Base-by-base conservation (phyloP, 805 yeast species). In the Ogataea sp. region DNA sequence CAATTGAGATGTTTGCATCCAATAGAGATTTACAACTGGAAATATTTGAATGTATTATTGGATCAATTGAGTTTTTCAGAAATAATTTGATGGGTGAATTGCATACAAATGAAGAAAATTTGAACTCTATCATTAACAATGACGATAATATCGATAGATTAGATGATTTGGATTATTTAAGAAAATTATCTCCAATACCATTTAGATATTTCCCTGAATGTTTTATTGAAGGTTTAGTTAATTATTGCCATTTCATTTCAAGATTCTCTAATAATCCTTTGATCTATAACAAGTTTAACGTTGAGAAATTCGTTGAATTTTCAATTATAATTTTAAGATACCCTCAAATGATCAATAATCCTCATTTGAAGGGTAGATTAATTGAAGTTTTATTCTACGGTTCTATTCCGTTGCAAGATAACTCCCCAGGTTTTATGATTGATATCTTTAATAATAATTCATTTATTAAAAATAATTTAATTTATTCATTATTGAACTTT, bases 181-280 rank as follows among this genome's bases (percentile, higher is more conserved):
- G 84, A 51, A 61, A 69, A 9, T 64, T 78, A 44, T 71, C 90
- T 0, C 90, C 94, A 5, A 51, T 59, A 15, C 93, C 93, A 2
- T 87, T 90, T 72, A 80, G 77, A 50, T 84, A 75, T 56, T 81
- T 69, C 44, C 98, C 98, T 0, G 97, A 93, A 58, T 85, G 75
- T 52, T 68, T 83, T 35, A 61, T 93, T 15, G 97, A 93, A 53
- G 93, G 94, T 2, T 71, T 85, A 11, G 71, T 89, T 24, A 79
- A 78, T 49, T 85, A 80, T 55, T 69, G 84, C 41, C 75, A 78
- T 43, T 78, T 75, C 51, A 70, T 83, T 51, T 67, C 77, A 13
- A 68, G 70, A 51, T 75, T 68, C 58, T 57, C 70, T 50, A 63
- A 70, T 37, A 73, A 75, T 56, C 83, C 86, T 43, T 56, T 83